A percentile compares a stretch with the other conserved stretches of the same genome.
phyloP scores from a whole-genome alignment of 371 early-diverging fungal species.

The Mucor lusitanicus region DNA sequence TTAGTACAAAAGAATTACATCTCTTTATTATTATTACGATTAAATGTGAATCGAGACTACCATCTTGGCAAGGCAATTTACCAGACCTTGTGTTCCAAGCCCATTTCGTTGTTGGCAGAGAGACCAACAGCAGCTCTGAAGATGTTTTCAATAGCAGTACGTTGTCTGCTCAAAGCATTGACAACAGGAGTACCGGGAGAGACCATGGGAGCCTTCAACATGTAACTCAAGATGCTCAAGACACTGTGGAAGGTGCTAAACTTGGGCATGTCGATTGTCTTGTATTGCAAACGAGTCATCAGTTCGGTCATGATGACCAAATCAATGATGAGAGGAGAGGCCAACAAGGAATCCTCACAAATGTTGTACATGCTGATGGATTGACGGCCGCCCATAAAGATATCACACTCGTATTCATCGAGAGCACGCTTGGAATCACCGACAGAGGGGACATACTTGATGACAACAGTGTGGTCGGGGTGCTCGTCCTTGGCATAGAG shows the following conservation, averaged over 20 bases:
- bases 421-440: conserved; percentile 97
- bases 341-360: conserved; percentile 97
- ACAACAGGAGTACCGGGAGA: conserved; percentile 91
- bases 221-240: conserved; percentile 85
- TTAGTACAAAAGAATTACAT: too few relatives aligned
- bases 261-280: conserved; percentile 64
- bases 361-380: conserved; percentile 96
- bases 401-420: conserved; percentile 96
- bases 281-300: conserved; percentile 93
- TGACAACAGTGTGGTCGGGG: conserved; percentile 96
- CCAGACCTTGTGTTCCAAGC: conserved; percentile 84
- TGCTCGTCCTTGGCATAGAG: conserved; percentile 88
- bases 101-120: conserved; percentile 88
- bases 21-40: too few relatives aligned
- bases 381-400: conserved; percentile 97
- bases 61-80: conserved; percentile 22
- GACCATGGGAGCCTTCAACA: conserved; percentile 93
- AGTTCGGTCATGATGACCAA: conserved; percentile 92
- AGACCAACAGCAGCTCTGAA: conserved; percentile 95
- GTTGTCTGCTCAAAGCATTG: conserved; percentile 93
- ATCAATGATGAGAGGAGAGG: conserved; percentile 95
- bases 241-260: conserved; percentile 91
- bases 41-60: not conserved
- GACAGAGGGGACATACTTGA: conserved; percentile 97
- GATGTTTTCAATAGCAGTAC: conserved; percentile 94